These are phyloP conservation scores for Paramecium tetraurelia DNA, from an alignment of 73 alveolate genomes.

Conservation along the genomic window DNA sequence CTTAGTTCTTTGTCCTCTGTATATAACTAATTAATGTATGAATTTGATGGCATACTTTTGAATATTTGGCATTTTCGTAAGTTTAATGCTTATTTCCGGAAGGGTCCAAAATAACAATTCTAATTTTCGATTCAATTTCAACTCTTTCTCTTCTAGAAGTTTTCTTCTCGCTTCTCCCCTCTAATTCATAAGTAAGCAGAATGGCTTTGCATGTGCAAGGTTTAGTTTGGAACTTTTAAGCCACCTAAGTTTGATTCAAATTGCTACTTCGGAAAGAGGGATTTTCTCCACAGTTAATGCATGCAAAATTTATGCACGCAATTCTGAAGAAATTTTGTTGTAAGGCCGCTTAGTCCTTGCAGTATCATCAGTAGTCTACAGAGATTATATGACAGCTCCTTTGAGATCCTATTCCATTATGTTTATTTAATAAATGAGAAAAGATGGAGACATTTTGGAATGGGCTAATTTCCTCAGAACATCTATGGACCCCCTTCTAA, in stretches of 20 bases:
- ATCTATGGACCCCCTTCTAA: neutral
- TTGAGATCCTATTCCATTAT: neutral
- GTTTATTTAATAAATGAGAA: neutral
- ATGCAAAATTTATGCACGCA: constrained; percentile 10
- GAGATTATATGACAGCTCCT: neutral
- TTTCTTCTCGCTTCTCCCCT: constrained; percentile 42
- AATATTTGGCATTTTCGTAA: neutral
- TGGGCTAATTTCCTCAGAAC: neutral
- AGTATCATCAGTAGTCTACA: neutral
- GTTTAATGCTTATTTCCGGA: neutral
- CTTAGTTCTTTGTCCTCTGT: constrained; percentile 31
- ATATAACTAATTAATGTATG: neutral
- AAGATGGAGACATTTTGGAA: neutral
- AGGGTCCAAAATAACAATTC: neutral
- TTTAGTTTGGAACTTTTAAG: neutral
- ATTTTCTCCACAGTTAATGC: neutral
- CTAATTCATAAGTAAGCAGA: constrained; percentile 15
- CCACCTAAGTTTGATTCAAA: neutral
- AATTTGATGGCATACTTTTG: neutral
- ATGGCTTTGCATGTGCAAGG: constrained; percentile 43
- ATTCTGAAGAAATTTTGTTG: neutral
- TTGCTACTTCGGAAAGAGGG: neutral
- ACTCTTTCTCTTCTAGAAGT: constrained; percentile 43
- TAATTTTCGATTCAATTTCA: neutral
- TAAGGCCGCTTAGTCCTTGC: constrained; percentile 10